Conservation (phyloP, 2,329 filamentous ascomycete genomes). For the Daldinia sp. region DNA sequence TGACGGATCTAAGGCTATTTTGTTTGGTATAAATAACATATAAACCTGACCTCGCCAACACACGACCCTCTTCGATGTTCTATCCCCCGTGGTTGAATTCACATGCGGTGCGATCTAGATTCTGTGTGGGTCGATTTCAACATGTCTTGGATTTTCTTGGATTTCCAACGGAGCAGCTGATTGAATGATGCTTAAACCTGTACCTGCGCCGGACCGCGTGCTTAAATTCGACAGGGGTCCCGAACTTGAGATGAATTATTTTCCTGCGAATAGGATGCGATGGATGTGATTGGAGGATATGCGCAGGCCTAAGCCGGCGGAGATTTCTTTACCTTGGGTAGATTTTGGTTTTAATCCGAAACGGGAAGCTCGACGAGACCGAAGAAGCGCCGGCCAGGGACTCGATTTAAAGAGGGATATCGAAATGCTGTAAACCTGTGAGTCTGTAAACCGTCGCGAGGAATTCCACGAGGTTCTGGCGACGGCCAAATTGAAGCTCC, state of each 20-base stretch:
- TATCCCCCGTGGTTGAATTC: constrained; percentile 38
- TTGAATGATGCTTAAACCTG: constrained; percentile 33
- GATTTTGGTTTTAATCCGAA: constrained; percentile 22
- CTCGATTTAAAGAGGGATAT: no score
- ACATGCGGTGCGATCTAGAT: constrained; percentile 40
- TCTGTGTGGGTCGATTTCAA: constrained; percentile 28
- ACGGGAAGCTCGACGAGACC: constrained; percentile 30
- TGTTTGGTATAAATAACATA: constrained; percentile 22
- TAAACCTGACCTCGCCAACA: constrained; percentile 13
- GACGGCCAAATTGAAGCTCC: constrained; percentile 11
- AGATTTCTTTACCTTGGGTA: constrained; percentile 5
- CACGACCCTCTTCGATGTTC: constrained; percentile 1
- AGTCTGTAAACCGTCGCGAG: constrained; percentile 12
- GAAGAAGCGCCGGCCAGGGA: constrained; percentile 34
- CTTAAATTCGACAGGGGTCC: constrained; percentile 23
- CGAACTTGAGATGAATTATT: constrained; percentile 25
- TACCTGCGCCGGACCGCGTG: constrained; percentile 43
- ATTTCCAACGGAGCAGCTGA: constrained; percentile 39
- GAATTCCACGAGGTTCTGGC: constrained; percentile 15
- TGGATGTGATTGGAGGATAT: constrained; percentile 26
- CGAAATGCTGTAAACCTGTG: constrained; percentile 25
- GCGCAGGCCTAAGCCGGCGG: constrained; percentile 12
- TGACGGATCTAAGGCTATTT: constrained; percentile 18
- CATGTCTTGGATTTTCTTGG: constrained; percentile 40
- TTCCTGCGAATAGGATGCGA: background rate